A percentile compares a stretch with the other conserved stretches of the same genome.
Conservation (phyloP, 139 green algal species). For the Medakamo hakoo region DNA sequence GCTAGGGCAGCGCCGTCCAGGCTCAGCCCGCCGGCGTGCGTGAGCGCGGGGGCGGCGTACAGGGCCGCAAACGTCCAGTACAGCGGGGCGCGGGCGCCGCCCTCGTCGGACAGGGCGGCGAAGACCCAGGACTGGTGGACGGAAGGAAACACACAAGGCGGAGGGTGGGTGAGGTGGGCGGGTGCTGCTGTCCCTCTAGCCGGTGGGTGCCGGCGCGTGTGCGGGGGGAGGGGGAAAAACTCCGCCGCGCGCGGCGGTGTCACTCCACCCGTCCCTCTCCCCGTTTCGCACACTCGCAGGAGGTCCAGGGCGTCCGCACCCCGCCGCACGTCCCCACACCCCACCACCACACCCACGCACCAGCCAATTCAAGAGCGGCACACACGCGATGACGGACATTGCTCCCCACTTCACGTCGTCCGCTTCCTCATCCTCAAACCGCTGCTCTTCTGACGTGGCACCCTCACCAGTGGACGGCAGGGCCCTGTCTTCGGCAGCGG, state of each 20-base stretch:
- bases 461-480: background rate
- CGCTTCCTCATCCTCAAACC: background rate
- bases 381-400: background rate
- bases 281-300: no score
- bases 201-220: no score
- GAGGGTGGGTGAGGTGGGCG: background rate
- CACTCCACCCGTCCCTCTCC: no score
- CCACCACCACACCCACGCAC: background rate
- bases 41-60: slow-evolving; percentile 42
- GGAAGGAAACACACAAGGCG: no score
- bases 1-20: slow-evolving; percentile 29
- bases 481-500: background rate
- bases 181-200: background rate
- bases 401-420: background rate
- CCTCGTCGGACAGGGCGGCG: slow-evolving; percentile 35
- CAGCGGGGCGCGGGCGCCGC: slow-evolving; percentile 7
- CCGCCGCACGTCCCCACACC: background rate
- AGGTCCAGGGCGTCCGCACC: background rate
- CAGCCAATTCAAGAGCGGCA: background rate
- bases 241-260: no score
- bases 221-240: no score
- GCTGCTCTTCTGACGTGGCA: background rate
- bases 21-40: slow-evolving; percentile 38
- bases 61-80: slow-evolving; percentile 41
- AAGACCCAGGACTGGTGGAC: slow-evolving; percentile 47